Percentiles rank a stretch among this genome's conserved stretches.
These are phyloP conservation scores for Macaranga tanarius DNA, from an alignment of 441 rosid species.

Conservation along the genomic window DNA sequence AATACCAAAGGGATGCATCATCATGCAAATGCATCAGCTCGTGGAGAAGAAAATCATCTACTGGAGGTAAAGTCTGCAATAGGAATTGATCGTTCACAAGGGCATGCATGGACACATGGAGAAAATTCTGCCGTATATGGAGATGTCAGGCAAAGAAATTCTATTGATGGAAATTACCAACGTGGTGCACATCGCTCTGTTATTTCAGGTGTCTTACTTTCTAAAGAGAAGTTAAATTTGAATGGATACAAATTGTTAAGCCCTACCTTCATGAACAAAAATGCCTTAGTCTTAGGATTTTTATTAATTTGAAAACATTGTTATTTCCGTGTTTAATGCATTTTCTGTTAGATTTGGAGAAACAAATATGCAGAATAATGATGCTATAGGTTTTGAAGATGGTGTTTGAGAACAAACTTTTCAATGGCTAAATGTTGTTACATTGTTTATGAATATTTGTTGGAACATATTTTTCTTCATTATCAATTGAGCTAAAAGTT, in stretches of 20 bases:
- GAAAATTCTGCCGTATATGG: slow-evolving; percentile 22
- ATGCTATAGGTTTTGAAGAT: background rate
- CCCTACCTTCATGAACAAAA: background rate
- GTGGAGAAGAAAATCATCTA: background rate
- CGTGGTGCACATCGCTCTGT: slow-evolving; percentile 14
- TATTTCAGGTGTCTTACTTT: slow-evolving; percentile 10
- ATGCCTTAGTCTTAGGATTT: background rate
- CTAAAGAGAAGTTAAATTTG: slow-evolving; percentile 4
- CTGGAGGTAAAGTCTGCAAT: slow-evolving; percentile 28
- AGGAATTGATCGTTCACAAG: slow-evolving; percentile 16
- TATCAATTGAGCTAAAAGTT: background rate
- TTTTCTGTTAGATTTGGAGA: background rate
- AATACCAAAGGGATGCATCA: slow-evolving; percentile 24
- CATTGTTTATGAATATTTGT: background rate
- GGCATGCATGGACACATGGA: slow-evolving; percentile 10
- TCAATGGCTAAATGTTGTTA: background rate
- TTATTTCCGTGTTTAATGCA: background rate
- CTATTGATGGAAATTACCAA: slow-evolving; percentile 29
- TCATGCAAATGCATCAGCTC: background rate
- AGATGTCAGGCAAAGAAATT: slow-evolving; percentile 17
- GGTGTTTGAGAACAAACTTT: background rate
- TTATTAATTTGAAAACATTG: background rate
- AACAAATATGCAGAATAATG: slow-evolving; percentile 1
- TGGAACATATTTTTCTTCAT: background rate
- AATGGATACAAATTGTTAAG: background rate